These are phyloP conservation scores for Peziza echinospora DNA, from an alignment of 495 filamentous ascomycete species.

Conservation along the genomic window DNA sequence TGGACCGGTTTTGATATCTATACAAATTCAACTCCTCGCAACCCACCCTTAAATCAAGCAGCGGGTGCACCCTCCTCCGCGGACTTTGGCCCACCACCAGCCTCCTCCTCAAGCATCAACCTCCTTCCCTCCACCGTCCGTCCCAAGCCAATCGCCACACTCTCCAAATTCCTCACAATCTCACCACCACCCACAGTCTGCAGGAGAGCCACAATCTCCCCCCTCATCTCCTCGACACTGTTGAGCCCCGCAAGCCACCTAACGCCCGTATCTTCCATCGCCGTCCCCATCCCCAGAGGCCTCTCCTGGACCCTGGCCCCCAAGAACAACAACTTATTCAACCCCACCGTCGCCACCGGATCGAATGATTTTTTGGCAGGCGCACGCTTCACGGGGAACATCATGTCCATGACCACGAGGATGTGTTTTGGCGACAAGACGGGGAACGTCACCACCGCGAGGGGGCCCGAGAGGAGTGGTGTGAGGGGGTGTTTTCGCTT, in stretches of 20 bases:
- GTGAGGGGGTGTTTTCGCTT: constrained; percentile 29
- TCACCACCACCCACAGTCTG: constrained; percentile 17
- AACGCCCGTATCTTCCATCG: constrained; percentile 59
- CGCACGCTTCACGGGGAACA: constrained; percentile 62
- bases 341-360: constrained; percentile 44
- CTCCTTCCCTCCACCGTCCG: constrained; percentile 17
- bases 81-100: background rate
- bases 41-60: too few species aligned
- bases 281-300: constrained; percentile 34
- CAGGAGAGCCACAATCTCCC: constrained; percentile 37
- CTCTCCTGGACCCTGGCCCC: constrained; percentile 40
- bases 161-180: constrained; percentile 11
- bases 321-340: constrained; percentile 69
- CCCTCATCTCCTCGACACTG: constrained; percentile 60
- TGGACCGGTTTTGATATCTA: too few species aligned
- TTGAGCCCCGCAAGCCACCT: constrained; percentile 75
- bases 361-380: constrained; percentile 63
- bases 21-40: too few species aligned
- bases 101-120: constrained; percentile 13
- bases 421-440: constrained; percentile 61
- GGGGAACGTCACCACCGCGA: constrained; percentile 64
- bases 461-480: constrained; percentile 59
- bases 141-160: constrained; percentile 8
- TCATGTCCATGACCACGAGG: constrained; percentile 50
- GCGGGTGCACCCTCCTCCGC: constrained; percentile 5